Base-by-base conservation (phyloP, 768 basidiomycete genomes). In the Lanmaoa rubissima region DNA sequence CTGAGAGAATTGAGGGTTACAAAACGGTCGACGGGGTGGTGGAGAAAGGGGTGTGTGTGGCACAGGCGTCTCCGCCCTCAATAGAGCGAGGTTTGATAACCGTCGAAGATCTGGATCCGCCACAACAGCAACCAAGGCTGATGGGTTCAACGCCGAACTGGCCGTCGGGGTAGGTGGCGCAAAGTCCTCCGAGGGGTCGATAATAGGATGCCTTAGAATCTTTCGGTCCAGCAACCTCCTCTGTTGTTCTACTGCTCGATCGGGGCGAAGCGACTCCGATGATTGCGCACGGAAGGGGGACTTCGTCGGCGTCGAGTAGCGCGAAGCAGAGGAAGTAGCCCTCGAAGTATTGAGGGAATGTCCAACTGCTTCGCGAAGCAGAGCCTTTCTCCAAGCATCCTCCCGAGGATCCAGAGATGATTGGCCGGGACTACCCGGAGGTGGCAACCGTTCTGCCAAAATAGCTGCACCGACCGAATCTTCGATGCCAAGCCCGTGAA, bases 351-450 rank as follows among this genome's bases (percentile, higher is more conserved):
- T 84, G 38, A 91, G 74, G 4, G 90, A 91, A 69, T 86, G 86
- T 51, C 86, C 84, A 19, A 94, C 90, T 36, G 90, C 92, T 69
- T 91, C 82, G 21, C 83, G 83, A 52, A 94, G 76, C 24, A 94
- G 70, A 0, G 85, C 85, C 69, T 82, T 89, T 58, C 91, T 78
- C 92, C 92, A 94, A 26, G 80, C 77, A 48, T 86, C 83, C 40
- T 87, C 85, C 19, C 75, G 74, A 17, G 79, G 72, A 65, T 82
- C 82, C 47, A 81, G 68, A 9, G 79, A 76, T 49, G 84, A 82
- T 55, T 79, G 69, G 26, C 81, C 83, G n/a, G 86, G 85, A 60
- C 82, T 87, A 32, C 70, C 74, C 19, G 82, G 80, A 1, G 86
- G 85, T 11, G 87, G 86, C n/a, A 91, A 71, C 21, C 81, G 80